Evolutionary conservation across 192 early-diverging fungal genomes (phyloP).

Genomic region (Backusella liffmaniae): DNA sequence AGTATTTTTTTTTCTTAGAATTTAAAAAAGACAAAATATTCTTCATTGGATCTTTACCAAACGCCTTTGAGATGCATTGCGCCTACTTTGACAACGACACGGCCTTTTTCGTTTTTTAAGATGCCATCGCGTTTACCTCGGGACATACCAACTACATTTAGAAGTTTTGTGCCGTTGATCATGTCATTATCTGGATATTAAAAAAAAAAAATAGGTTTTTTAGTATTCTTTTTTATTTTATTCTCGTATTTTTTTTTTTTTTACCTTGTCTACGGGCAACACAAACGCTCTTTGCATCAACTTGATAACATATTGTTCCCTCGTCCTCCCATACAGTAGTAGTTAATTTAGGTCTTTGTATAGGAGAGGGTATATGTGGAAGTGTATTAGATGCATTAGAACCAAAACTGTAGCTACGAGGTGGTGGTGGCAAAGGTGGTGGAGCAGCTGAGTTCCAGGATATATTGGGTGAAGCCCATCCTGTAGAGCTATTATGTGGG

Average conservation of each 20-base stretch:
- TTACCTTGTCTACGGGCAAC: conserved; percentile 56
- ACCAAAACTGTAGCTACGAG: neutral
- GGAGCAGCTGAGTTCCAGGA: conserved; percentile 18
- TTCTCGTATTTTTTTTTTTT: neutral
- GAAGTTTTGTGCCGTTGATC: conserved; percentile 82
- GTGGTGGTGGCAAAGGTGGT: conserved; percentile 11
- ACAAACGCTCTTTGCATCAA: conserved; percentile 60
- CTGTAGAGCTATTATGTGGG: neutral
- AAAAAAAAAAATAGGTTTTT: neutral
- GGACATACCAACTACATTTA: conserved; percentile 84
- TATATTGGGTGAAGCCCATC: conserved; percentile 10
- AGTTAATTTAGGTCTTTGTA: conserved; percentile 51
- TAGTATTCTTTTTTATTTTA: conserved; percentile 3
- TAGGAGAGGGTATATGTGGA: conserved; percentile 33
- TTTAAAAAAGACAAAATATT: neutral
- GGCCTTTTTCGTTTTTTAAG: conserved; percentile 81
- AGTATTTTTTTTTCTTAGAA: neutral
- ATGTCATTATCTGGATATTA: conserved; percentile 65
- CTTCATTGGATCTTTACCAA: conserved; percentile 50
- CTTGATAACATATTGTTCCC: conserved; percentile 66
- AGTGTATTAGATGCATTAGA: conserved; percentile 13
- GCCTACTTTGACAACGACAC: conserved; percentile 80
- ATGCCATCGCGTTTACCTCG: conserved; percentile 83
- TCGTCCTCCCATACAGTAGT: conserved; percentile 87
- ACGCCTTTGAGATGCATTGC: conserved; percentile 86